Conservation (phyloP, 352 stramenopile species). For the Blastocystis sp. region DNA sequence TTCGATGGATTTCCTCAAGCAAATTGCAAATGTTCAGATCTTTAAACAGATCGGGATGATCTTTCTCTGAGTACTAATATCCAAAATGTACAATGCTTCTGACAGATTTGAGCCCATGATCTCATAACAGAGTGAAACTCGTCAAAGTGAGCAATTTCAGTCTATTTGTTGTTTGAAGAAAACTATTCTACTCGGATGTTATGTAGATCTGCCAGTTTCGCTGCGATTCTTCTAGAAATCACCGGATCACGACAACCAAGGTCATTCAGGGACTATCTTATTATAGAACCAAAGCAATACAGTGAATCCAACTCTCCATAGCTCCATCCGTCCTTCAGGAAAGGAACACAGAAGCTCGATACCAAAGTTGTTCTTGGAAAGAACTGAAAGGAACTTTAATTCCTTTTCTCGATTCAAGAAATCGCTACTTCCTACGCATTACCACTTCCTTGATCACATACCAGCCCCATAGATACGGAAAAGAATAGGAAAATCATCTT, state of each 20-base stretch:
- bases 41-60: not conserved
- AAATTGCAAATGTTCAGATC: not conserved
- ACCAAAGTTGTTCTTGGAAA: constrained; percentile 36
- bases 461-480: constrained; percentile 50
- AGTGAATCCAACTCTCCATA: constrained; percentile 27
- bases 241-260: constrained; percentile 9
- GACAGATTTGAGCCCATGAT: not conserved
- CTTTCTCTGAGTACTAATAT: not conserved
- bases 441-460: not conserved
- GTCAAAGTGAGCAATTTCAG: not conserved
- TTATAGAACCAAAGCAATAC: not conserved
- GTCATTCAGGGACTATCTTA: constrained; percentile 32
- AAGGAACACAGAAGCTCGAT: constrained; percentile 4
- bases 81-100: not conserved
- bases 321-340: constrained; percentile 33
- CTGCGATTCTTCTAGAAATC: constrained; percentile 21
- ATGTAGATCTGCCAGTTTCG: constrained; percentile 8
- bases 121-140: not conserved
- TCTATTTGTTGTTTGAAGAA: not conserved
- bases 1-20: not conserved
- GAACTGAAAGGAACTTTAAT: constrained; percentile 8
- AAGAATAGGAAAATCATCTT: constrained; percentile 48
- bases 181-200: constrained; percentile 6
- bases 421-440: not conserved
- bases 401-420: constrained; percentile 36